Evolutionary conservation across 176 grass and related monocot species (phyloP).

Genomic region (Musa itinerans): DNA sequence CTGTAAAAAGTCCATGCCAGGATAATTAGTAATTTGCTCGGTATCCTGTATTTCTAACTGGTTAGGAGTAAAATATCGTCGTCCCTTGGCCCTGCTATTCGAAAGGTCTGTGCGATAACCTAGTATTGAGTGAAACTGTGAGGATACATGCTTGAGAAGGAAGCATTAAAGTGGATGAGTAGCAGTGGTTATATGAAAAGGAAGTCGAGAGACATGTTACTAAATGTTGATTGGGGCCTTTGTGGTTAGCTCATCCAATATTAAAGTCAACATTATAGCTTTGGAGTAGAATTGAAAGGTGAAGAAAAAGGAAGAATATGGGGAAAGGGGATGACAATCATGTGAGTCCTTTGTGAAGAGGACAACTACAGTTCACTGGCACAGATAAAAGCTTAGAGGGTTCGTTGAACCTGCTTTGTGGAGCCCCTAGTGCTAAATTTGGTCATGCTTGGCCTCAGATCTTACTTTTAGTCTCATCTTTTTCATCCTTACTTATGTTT

Average conservation of each 20-base stretch:
- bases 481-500: background rate
- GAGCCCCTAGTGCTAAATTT: background rate
- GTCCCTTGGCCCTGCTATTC: too few relatives aligned
- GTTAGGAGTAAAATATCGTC: too few relatives aligned
- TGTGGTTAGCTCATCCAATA: background rate
- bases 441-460: background rate
- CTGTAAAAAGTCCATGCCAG: too few relatives aligned
- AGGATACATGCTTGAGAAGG: too few relatives aligned
- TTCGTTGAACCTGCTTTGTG: background rate
- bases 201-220: too few relatives aligned
- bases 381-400: background rate
- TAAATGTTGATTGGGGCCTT: too few relatives aligned
- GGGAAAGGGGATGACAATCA: conserved; percentile 3
- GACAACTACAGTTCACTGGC: background rate
- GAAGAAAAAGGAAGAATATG: conserved; percentile 11
- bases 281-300: background rate
- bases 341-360: conserved; percentile 5
- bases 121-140: too few relatives aligned
- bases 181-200: too few relatives aligned
- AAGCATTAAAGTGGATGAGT: too few relatives aligned
- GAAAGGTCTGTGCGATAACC: too few relatives aligned
- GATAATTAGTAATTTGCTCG: too few relatives aligned
- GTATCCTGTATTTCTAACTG: too few relatives aligned
- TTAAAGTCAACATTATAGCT: background rate
- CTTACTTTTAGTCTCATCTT: background rate